A percentile compares a stretch with the other conserved stretches of the same genome.
Conservation (phyloP, 306 rosid species). For the Abrus pulchellus region DNA sequence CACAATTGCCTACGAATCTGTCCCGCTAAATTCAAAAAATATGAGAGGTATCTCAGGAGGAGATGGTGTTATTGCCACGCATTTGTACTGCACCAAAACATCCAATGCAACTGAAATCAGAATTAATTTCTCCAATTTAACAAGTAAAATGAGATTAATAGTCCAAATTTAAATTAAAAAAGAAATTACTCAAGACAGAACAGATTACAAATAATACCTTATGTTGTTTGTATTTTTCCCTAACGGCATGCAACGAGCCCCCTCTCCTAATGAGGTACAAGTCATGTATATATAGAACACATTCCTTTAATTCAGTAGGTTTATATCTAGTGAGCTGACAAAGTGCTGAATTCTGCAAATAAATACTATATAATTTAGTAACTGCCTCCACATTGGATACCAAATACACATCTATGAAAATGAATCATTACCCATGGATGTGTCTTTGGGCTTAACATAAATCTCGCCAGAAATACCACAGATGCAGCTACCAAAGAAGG, state of each 20-base stretch:
- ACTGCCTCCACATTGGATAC: not conserved
- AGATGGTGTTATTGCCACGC: constrained; percentile 79
- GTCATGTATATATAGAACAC: constrained; percentile 72
- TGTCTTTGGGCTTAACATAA: constrained; percentile 62
- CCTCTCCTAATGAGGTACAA: constrained; percentile 82
- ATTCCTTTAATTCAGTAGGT: constrained; percentile 71
- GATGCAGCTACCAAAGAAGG: constrained; percentile 95
- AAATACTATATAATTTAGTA: constrained; percentile 27
- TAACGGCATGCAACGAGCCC: constrained; percentile 65
- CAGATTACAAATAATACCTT: constrained; percentile 61
- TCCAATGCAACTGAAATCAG: constrained; percentile 38
- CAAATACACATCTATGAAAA: not conserved
- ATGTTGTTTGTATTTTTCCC: constrained; percentile 86
- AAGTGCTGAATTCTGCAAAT: constrained; percentile 59
- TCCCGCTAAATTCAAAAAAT: constrained; percentile 62
- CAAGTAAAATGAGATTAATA: not conserved
- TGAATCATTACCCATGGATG: constrained; percentile 81
- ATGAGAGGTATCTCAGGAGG: constrained; percentile 79
- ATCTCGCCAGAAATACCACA: constrained; percentile 75
- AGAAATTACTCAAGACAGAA: not conserved
- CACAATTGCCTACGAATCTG: constrained; percentile 39
- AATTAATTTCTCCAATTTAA: constrained; percentile 12
- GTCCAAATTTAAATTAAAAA: not conserved
- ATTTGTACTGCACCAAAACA: constrained; percentile 74
- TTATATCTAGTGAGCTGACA: constrained; percentile 66